phyloP scores from a whole-genome alignment of 495 filamentous ascomycete genomes.

The Parachaetomium inaequale region DNA sequence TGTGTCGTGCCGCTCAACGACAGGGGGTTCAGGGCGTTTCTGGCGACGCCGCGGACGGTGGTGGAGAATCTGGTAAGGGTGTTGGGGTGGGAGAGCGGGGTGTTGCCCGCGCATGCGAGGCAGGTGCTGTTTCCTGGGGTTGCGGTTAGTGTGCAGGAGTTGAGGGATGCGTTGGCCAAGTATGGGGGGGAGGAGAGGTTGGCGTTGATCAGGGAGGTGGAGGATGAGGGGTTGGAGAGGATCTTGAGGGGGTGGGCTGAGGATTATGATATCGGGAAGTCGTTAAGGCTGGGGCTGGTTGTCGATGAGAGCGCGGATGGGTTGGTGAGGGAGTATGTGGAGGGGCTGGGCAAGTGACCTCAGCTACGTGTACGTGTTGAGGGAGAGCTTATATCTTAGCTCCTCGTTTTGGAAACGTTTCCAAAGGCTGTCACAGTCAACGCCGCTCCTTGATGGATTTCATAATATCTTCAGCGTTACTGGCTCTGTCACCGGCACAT shows the following conservation, averaged over 20 bases:
- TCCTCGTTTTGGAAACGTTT: no score
- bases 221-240: constrained; percentile 60
- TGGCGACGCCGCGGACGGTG: constrained; percentile 64
- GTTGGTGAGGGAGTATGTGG: constrained; percentile 40
- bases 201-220: constrained; percentile 60
- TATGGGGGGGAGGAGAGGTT: constrained; percentile 67
- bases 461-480: no score
- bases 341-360: constrained; percentile 35
- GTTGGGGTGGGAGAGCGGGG: constrained; percentile 51
- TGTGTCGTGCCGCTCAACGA: constrained; percentile 60
- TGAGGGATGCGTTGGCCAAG: constrained; percentile 68
- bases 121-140: constrained; percentile 72
- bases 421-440: no score
- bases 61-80: constrained; percentile 69
- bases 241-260: constrained; percentile 74
- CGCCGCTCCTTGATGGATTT: no score
- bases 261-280: constrained; percentile 58
- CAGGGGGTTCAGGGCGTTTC: constrained; percentile 58
- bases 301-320: constrained; percentile 45
- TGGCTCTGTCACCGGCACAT: no score
- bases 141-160: constrained; percentile 66
- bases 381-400: no score
- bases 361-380: no score
- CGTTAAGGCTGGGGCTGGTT: constrained; percentile 57
- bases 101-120: constrained; percentile 54